Percentiles rank a stretch among this genome's conserved stretches.
Evolutionary conservation across 1,284 basidiomycete species (phyloP).

Genomic region (Melanopsichium pennsylvanicum): DNA sequence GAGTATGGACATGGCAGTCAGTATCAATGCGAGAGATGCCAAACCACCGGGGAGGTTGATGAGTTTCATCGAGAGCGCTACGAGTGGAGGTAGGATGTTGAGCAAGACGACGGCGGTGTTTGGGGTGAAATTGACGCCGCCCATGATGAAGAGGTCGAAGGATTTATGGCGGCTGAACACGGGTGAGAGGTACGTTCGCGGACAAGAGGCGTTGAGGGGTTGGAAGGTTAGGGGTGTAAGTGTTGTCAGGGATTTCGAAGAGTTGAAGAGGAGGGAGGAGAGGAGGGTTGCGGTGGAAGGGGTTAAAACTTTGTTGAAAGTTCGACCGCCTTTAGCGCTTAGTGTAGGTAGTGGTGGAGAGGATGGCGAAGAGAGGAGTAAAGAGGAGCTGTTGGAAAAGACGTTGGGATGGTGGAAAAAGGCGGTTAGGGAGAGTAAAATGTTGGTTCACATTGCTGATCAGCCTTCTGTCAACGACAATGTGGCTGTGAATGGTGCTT

Average conservation of each 20-base stretch:
- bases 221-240: slow-evolving; percentile 90
- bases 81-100: slow-evolving; percentile 69
- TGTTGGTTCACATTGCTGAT: slow-evolving; percentile 36
- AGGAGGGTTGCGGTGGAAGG: slow-evolving; percentile 87
- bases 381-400: slow-evolving; percentile 27
- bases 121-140: slow-evolving; percentile 80
- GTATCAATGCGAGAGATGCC: slow-evolving; percentile 85
- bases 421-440: slow-evolving; percentile 33
- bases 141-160: slow-evolving; percentile 81
- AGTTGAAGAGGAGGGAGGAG: slow-evolving; percentile 75
- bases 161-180: slow-evolving; percentile 96
- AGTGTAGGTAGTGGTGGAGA: slow-evolving; percentile 45
- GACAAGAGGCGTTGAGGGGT: slow-evolving; percentile 79
- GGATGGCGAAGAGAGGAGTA: neutral
- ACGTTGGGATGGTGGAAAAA: slow-evolving; percentile 45
- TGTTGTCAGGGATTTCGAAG: slow-evolving; percentile 83
- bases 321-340: slow-evolving; percentile 18
- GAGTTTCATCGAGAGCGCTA: slow-evolving; percentile 65
- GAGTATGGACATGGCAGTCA: slow-evolving; percentile 82
- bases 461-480: slow-evolving; percentile 12
- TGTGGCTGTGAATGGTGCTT: neutral
- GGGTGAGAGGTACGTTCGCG: slow-evolving; percentile 87
- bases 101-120: slow-evolving; percentile 77
- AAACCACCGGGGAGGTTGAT: slow-evolving; percentile 83
- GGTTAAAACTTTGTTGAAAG: slow-evolving; percentile 76